Evolutionary conservation across 306 rosid species (phyloP), one percentile per base, ranked within the genome.

Genomic region (Urtica urens): DNA sequence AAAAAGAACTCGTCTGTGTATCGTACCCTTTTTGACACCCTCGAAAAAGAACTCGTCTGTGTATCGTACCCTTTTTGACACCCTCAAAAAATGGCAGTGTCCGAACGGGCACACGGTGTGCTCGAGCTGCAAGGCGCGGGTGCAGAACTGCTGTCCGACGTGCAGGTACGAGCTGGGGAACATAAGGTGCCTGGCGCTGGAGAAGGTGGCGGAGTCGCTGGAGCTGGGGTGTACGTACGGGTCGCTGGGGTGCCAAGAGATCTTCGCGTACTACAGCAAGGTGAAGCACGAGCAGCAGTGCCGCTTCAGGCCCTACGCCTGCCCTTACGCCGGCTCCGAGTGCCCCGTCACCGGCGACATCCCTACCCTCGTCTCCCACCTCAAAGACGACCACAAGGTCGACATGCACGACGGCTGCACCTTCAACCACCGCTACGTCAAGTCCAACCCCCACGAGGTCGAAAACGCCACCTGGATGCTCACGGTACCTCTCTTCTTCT

Each of bases 401-500:
- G 95, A 81, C 70, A 82, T 90, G 99, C 95, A 85, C 35, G 81
- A 77, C 31, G 95, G 95, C 18, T 81, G 83, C 64, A 77, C 95
- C 52, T 90, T 90, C 65, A 90, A 85, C 53, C 94, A 90, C 64
- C 78, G 93, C 60, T 90, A 90, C 55, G 94, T 85, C 53, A 81
- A 90, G 69, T 68, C 95, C 64, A 79, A 85, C 64, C 87, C 99
- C 49, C 72, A 72, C 15, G 99, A 90, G 69, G 90, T 90, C 34
- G 95, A 90, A 69, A 90, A 85, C 38, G 95, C 99, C 35, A 84
- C 94, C 46, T 85, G 99, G 99, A 90, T 81, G 99, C 84, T 85
- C 45, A 85, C 95, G 15, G 99, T 90, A 69, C 59, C 86, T 61
- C 23, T 49, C 38, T 43, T 31, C 16, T 46, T 41, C 26, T 16